Base-by-base conservation (phyloP, 305 asterid genomes). In the Fraxinus platypoda region DNA sequence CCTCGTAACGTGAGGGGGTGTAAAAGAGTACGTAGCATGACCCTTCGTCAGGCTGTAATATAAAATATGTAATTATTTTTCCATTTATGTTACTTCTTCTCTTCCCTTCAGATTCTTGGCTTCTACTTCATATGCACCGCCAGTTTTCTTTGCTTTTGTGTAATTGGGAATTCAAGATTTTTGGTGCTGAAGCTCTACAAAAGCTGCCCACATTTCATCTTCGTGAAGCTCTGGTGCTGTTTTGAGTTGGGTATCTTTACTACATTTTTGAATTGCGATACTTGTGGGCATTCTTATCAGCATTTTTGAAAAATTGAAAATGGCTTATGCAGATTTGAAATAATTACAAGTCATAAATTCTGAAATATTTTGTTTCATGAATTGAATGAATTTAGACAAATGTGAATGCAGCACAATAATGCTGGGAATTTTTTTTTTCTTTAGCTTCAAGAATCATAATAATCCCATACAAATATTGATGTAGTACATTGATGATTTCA, bases 131-230 rank as follows among this genome's bases (percentile, higher is more conserved):
- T 71, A 59, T 26, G 81, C 30, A 74, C 76, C 83, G 76, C 25
- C 66, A 87, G 75, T 64, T 46, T 81, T 79, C 59, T 41, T 80
- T 80, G 80, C 82, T 74, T 84, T 79, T 80, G 84, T 28, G 54
- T 43, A 8, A 21, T 82, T 85, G 84, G 81, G 87, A 8, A 57
- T 28, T 62, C 81, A 64, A 87, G 86, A 86, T 87, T 85, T 83
- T 81, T 85, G 83, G 81, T 75, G 33, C 73, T n/a, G 31, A 81
- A 81, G 76, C 84, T 81, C 83, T 80, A 35, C 46, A 76, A 81
- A 83, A 83, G 81, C 78, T 66, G 28, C 76, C 70, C 86, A 35
- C 84, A 82, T 74, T 73, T 71, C n/a, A 78, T 38, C 34, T 76
- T 75, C 78, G 79, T 41, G 77, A 57, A 74, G 74, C 19, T 74